Conservation (phyloP, 352 stramenopile species). For the Globisporangium abappressorium region DNA sequence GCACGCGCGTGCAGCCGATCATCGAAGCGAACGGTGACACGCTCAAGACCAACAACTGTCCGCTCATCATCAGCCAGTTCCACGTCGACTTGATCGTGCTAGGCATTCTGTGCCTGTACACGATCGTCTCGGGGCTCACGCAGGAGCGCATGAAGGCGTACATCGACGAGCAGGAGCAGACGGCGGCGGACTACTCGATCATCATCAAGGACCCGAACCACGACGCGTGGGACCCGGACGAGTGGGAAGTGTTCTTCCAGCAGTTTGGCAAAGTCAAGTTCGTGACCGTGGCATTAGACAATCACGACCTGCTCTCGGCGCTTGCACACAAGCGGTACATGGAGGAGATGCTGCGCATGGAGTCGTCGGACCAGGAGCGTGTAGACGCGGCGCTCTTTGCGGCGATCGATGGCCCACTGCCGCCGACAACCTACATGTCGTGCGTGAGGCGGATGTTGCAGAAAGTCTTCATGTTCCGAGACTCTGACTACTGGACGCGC, state of each 20-base stretch:
- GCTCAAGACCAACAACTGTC: conserved; percentile 42
- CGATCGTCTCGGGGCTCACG: conserved; percentile 34
- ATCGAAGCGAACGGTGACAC: conserved; percentile 17
- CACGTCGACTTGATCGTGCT: conserved; percentile 58
- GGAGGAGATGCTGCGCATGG: conserved; percentile 70
- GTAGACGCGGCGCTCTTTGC: conserved; percentile 34
- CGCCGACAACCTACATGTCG: conserved; percentile 17
- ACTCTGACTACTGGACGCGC: conserved; percentile 60
- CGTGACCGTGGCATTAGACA: conserved; percentile 64
- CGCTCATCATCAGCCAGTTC: conserved; percentile 45
- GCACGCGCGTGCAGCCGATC: conserved; percentile 33
- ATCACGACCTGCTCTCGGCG: conserved; percentile 51
- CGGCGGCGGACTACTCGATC: conserved; percentile 66
- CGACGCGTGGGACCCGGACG: conserved; percentile 59
- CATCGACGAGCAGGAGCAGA: conserved; percentile 62
- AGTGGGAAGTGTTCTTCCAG: conserved; percentile 65
- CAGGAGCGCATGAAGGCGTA: conserved; percentile 41
- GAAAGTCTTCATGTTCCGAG: conserved; percentile 36
- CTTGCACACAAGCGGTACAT: conserved; percentile 64
- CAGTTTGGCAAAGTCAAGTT: conserved; percentile 73
- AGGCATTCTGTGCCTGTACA: conserved; percentile 47
- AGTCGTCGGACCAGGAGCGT: conserved; percentile 35
- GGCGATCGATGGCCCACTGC: conserved; percentile 28
- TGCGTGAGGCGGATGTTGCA: conserved; percentile 35
- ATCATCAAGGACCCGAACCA: conserved; percentile 69